A percentile compares a stretch with the other conserved stretches of the same genome.
Conservation (phyloP, 768 basidiomycete species). For the Phlegmacium glaucopus region DNA sequence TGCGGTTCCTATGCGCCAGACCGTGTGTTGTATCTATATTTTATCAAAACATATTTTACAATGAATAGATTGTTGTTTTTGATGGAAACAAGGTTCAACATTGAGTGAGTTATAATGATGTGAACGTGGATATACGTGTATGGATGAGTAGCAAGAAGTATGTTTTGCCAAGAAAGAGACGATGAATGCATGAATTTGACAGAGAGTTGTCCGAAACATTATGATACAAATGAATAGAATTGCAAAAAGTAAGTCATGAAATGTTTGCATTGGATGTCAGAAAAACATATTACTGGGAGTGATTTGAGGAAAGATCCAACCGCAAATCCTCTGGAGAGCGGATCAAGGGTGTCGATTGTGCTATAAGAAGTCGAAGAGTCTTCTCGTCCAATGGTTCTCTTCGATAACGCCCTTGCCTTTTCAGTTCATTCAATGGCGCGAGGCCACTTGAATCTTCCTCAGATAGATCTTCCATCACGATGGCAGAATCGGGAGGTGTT, state of each 20-base stretch:
- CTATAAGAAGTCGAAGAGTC: constrained; percentile 45
- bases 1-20: not conserved
- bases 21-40: too few relatives aligned
- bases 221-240: too few relatives aligned
- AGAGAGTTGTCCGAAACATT: too few relatives aligned
- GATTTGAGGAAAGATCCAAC: not conserved
- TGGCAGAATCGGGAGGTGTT: constrained; percentile 10
- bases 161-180: too few relatives aligned
- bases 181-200: too few relatives aligned
- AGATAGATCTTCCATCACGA: constrained; percentile 10
- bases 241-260: too few relatives aligned
- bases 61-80: too few relatives aligned
- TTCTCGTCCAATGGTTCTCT: constrained; percentile 63
- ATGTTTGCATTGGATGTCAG: not conserved
- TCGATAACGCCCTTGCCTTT: constrained; percentile 51
- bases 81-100: too few relatives aligned
- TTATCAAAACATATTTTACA: too few relatives aligned
- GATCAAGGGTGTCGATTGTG: constrained; percentile 14
- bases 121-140: too few relatives aligned
- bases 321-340: not conserved
- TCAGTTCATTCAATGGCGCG: constrained; percentile 55
- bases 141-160: too few relatives aligned
- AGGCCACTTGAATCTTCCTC: constrained; percentile 37
- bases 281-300: not conserved
- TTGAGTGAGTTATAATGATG: too few relatives aligned